Conservation (phyloP, 163 green algal species). For the Scenedesmus sp. region DNA sequence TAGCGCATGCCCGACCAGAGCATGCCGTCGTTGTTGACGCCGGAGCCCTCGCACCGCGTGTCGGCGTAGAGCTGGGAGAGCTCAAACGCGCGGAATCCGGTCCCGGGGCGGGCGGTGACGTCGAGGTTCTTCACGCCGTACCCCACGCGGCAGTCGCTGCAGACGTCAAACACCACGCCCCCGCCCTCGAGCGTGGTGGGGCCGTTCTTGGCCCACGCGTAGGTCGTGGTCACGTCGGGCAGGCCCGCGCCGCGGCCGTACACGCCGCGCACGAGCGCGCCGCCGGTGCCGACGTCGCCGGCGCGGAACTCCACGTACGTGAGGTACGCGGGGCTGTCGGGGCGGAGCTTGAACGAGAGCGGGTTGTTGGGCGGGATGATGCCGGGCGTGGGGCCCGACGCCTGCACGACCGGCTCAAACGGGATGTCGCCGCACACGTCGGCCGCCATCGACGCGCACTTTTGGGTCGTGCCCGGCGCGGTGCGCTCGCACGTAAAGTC, state of each 20-base stretch:
- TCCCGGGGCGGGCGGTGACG: neutral
- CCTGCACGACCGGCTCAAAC: slow-evolving; percentile 1
- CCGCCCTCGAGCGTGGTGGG: neutral
- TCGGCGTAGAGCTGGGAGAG: neutral
- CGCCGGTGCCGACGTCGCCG: slow-evolving; percentile 7
- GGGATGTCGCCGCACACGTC: neutral
- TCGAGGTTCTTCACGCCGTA: neutral
- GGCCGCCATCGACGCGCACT: neutral
- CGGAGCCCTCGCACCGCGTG: neutral
- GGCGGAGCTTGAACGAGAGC: neutral
- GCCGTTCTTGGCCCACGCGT: slow-evolving; percentile 13
- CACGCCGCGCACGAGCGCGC: neutral
- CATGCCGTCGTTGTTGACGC: neutral
- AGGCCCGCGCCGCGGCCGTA: neutral
- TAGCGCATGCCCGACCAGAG: neutral
- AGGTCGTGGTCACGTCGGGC: neutral
- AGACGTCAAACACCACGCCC: neutral
- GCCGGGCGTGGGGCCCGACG: slow-evolving; percentile 1
- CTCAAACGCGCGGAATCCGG: slow-evolving; percentile 9
- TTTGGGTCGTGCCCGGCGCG: neutral
- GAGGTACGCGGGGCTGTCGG: neutral
- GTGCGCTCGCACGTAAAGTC: slow-evolving; percentile 3
- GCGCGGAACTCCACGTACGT: slow-evolving; percentile 8
- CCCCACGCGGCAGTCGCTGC: neutral
- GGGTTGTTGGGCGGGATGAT: slow-evolving; percentile 36